phyloP scores from a whole-genome alignment of 768 basidiomycete species.

The Paxillus rubicundulus region DNA sequence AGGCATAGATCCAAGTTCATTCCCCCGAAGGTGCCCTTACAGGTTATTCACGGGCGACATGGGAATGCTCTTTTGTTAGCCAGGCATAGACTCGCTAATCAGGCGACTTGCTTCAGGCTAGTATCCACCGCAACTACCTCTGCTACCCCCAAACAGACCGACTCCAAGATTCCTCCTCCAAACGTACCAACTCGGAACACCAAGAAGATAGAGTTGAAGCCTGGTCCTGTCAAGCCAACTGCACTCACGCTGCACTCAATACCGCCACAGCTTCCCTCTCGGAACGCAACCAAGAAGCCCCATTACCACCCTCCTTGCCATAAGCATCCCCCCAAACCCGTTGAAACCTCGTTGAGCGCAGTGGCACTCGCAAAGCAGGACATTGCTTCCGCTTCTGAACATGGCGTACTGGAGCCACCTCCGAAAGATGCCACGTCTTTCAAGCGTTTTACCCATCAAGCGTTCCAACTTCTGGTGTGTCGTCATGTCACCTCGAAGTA shows the following conservation, averaged over 20 bases:
- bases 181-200: constrained; percentile 33
- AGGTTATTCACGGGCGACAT: too few species aligned
- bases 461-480: constrained; percentile 45
- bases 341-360: constrained; percentile 25
- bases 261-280: constrained; percentile 20
- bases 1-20: constrained; percentile 19
- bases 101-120: constrained; percentile 10
- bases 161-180: constrained; percentile 27
- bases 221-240: constrained; percentile 54
- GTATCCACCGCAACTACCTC: constrained; percentile 32
- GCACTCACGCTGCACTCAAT: constrained; percentile 20
- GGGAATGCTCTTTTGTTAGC: not conserved
- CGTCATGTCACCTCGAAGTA: not conserved
- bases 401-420: constrained; percentile 67
- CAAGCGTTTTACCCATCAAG: constrained; percentile 48
- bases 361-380: constrained; percentile 60
- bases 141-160: constrained; percentile 11
- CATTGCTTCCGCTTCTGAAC: constrained; percentile 59
- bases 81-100: constrained; percentile 2
- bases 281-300: constrained; percentile 24
- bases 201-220: constrained; percentile 58
- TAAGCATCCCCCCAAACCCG: constrained; percentile 15
- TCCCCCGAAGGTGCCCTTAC: not conserved
- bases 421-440: constrained; percentile 60
- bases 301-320: constrained; percentile 27